These are phyloP conservation scores for Quercus mongolica DNA, from an alignment of 306 rosid genomes.

Conservation along the genomic window DNA sequence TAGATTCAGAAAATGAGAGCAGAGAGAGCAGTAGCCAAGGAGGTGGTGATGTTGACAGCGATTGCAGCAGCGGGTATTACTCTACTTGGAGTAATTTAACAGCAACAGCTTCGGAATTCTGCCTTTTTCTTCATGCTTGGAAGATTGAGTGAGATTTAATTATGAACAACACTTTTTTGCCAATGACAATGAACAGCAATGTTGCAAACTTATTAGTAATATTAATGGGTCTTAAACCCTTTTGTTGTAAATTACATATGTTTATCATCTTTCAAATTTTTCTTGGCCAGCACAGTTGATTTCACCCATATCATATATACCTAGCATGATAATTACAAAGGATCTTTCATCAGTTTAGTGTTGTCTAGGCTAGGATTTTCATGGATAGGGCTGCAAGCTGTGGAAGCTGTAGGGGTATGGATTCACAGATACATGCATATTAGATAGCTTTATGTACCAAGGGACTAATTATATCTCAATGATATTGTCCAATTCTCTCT, in stretches of 20 bases:
- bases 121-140: slow-evolving; percentile 59
- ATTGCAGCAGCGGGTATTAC: slow-evolving; percentile 57
- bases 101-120: slow-evolving; percentile 37
- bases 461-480: too few species aligned
- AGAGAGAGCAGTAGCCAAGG: slow-evolving; percentile 46
- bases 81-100: slow-evolving; percentile 39
- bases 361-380: too few species aligned
- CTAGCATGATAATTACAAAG: too few species aligned
- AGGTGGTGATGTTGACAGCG: slow-evolving; percentile 45
- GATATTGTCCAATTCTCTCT: too few species aligned
- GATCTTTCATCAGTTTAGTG: too few species aligned
- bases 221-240: slow-evolving; percentile 2
- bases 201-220: slow-evolving; percentile 6
- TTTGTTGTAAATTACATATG: slow-evolving; percentile 5
- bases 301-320: background rate
- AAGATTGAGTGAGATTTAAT: slow-evolving; percentile 48
- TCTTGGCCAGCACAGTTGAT: slow-evolving; percentile 1
- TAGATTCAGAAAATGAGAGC: slow-evolving; percentile 47
- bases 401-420: too few species aligned
- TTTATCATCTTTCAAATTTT: slow-evolving; percentile 12
- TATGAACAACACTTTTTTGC: background rate
- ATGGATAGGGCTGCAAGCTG: too few species aligned
- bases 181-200: slow-evolving; percentile 3
- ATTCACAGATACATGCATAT: too few species aligned
- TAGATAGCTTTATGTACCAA: too few species aligned